Evolutionary conservation across 805 yeast species (phyloP).

Genomic region (Sugiyamaella lignohabitans): DNA sequence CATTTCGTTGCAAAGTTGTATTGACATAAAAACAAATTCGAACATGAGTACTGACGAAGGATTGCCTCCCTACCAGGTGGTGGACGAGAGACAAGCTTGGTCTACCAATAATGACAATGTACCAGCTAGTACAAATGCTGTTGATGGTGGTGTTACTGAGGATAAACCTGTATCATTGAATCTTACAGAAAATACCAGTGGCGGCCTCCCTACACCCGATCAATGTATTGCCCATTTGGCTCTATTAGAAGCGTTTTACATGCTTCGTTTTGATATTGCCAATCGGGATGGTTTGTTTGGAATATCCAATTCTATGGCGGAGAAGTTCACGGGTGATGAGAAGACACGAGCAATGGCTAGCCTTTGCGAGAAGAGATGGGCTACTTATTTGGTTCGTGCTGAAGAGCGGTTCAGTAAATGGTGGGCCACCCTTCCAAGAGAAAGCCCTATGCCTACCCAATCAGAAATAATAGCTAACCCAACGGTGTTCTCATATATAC

Average conservation of each 20-base stretch:
- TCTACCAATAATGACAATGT: too few relatives aligned
- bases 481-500: not conserved
- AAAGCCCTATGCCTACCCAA: not conserved
- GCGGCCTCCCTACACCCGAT: constrained; percentile 7
- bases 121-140: too few relatives aligned
- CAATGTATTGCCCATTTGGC: constrained; percentile 13
- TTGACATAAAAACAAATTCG: too few relatives aligned
- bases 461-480: not conserved
- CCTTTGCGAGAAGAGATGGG: constrained; percentile 14
- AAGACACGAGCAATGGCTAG: constrained; percentile 1
- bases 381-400: constrained; percentile 13
- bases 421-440: constrained; percentile 8
- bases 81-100: too few relatives aligned
- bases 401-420: constrained; percentile 14
- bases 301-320: constrained; percentile 1
- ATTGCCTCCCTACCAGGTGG: too few relatives aligned
- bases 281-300: constrained; percentile 14
- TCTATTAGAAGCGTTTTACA: constrained; percentile 12
- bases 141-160: too few relatives aligned
- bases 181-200: not conserved
- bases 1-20: too few relatives aligned
- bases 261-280: constrained; percentile 6
- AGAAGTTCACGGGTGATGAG: not conserved
- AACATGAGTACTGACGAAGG: too few relatives aligned
- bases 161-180: not conserved